phyloP scores from a whole-genome alignment of 352 stramenopile genomes.

The Pythium brachiatum region DNA sequence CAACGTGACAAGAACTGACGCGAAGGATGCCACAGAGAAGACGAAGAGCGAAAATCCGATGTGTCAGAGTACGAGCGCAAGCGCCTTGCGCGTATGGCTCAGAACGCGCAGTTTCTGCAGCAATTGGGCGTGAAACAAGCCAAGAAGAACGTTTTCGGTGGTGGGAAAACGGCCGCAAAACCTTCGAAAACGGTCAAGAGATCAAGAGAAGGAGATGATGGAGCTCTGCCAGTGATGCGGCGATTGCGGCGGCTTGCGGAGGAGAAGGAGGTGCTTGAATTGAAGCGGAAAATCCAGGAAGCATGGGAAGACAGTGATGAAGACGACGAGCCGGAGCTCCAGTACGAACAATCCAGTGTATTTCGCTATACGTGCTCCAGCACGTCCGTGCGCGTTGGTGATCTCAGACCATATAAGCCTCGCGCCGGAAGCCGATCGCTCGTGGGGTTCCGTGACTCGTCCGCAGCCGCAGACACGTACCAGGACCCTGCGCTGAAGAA shows the following conservation, averaged over 20 bases:
- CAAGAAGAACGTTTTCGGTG: neutral
- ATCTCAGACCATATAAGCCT: neutral
- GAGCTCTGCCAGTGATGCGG: neutral
- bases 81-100: constrained; percentile 34
- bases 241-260: neutral
- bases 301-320: constrained; percentile 1
- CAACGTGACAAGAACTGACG: neutral
- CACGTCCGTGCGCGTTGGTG: neutral
- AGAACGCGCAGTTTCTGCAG: constrained; percentile 44
- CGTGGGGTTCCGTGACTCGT: constrained; percentile 9
- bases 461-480: constrained; percentile 1
- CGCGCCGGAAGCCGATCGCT: constrained; percentile 24
- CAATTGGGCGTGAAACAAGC: constrained; percentile 34
- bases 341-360: constrained; percentile 19
- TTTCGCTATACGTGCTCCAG: constrained; percentile 11
- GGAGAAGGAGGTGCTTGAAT: constrained; percentile 11
- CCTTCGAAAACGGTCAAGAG: constrained; percentile 7
- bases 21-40: neutral
- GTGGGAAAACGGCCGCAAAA: neutral
- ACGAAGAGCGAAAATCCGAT: neutral
- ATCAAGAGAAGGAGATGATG: constrained; percentile 5
- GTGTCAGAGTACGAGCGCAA: constrained; percentile 53
- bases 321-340: neutral
- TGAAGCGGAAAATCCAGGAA: constrained; percentile 1
- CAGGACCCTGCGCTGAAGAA: constrained; percentile 40